Percentiles rank a stretch among this genome's conserved stretches.
These are phyloP conservation scores for Daldinia caldariorum DNA, from an alignment of 495 filamentous ascomycete species.

Conservation along the genomic window DNA sequence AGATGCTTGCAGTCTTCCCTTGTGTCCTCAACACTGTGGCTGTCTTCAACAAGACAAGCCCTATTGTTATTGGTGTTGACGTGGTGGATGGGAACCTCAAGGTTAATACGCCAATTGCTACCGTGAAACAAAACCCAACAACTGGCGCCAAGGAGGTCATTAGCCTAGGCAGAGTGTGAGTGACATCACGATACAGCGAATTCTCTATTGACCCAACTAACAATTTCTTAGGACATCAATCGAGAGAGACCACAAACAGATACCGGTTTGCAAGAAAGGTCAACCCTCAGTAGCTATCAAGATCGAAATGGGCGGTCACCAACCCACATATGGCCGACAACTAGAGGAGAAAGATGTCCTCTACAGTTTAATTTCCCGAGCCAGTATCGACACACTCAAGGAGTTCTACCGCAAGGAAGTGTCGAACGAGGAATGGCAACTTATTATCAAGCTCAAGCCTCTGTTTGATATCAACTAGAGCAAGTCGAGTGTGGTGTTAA, in stretches of 20 bases:
- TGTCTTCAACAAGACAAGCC: conserved; percentile 98
- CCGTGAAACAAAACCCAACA: conserved; percentile 79
- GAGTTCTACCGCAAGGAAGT: conserved; percentile 94
- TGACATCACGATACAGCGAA: conserved; percentile 39
- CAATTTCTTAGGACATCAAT: conserved; percentile 77
- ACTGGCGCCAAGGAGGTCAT: conserved; percentile 86
- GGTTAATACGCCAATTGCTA: conserved; percentile 87
- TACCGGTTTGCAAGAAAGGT: conserved; percentile 90
- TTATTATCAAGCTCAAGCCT: conserved; percentile 91
- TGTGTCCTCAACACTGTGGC: conserved; percentile 89
- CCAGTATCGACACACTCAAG: conserved; percentile 93
- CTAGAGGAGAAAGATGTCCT: conserved; percentile 92
- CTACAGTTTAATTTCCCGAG: conserved; percentile 85
- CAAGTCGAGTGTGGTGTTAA: not conserved
- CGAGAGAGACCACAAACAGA: conserved; percentile 96
- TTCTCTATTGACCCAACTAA: conserved; percentile 27
- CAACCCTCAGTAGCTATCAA: conserved; percentile 97
- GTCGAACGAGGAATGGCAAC: conserved; percentile 90
- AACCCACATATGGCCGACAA: conserved; percentile 94
- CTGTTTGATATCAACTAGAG: conserved; percentile 86
- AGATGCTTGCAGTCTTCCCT: conserved; percentile 95
- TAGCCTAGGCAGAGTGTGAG: conserved; percentile 92
- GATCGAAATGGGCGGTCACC: conserved; percentile 91
- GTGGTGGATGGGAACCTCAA: conserved; percentile 87
- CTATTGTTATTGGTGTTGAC: conserved; percentile 96